A percentile compares a stretch with the other conserved stretches of the same genome.
Evolutionary conservation across 768 basidiomycete genomes (phyloP).

Genomic region (Ramaria sp.): DNA sequence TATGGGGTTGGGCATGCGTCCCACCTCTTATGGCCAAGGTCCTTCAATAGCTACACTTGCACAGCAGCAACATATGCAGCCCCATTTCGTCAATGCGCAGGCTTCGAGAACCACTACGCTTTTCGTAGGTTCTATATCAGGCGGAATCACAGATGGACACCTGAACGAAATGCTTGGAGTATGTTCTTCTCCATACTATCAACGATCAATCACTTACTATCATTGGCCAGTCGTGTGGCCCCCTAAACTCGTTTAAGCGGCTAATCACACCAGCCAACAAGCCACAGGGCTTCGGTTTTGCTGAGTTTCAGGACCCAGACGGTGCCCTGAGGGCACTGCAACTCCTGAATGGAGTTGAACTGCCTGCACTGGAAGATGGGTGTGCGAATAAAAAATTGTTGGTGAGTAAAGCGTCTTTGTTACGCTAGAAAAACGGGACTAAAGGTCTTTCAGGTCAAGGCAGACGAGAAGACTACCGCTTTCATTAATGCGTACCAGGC

Average conservation of each 20-base stretch:
- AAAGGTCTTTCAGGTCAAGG: conserved; percentile 60
- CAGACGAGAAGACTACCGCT: conserved; percentile 87
- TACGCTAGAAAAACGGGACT: conserved; percentile 10
- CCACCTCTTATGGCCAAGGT: conserved; percentile 83
- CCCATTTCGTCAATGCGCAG: conserved; percentile 57
- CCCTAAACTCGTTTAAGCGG: conserved; percentile 82
- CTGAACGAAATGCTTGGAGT: conserved; percentile 71
- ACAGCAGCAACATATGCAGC: conserved; percentile 60
- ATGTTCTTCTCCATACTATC: conserved; percentile 21
- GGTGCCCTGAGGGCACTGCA: conserved; percentile 69
- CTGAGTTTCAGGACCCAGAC: conserved; percentile 90
- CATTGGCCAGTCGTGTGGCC: conserved; percentile 71
- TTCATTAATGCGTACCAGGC: conserved; percentile 81
- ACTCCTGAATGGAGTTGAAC: conserved; percentile 50
- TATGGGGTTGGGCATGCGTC: conserved; percentile 81
- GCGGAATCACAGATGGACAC: conserved; percentile 78
- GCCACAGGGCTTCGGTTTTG: conserved; percentile 95
- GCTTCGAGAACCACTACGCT: conserved; percentile 56
- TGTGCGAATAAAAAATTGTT: conserved; percentile 53
- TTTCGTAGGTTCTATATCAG: conserved; percentile 93
- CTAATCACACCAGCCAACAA: conserved; percentile 88
- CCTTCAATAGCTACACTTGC: conserved; percentile 87
- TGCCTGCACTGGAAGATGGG: conserved; percentile 51
- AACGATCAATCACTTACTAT: neutral
- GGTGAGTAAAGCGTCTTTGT: conserved; percentile 40